Evolutionary conservation across 2,329 filamentous ascomycete species (phyloP).

Genomic region (Apiospora pterosperma): DNA sequence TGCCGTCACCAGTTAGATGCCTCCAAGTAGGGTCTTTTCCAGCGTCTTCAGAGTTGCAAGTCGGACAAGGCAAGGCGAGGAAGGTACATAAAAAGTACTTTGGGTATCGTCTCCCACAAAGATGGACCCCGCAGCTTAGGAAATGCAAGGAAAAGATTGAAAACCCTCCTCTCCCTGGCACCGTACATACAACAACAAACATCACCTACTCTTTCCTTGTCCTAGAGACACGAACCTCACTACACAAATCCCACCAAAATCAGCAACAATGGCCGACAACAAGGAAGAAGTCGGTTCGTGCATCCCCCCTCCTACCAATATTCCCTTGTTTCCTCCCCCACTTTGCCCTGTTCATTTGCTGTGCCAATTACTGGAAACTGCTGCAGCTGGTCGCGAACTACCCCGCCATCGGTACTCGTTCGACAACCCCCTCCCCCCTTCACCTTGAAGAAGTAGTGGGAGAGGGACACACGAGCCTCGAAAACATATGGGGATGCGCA

Average conservation of each 20-base stretch:
- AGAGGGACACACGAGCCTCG: background rate
- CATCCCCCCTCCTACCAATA: conserved; percentile 3
- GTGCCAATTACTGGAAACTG: background rate
- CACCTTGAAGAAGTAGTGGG: background rate
- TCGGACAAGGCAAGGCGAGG: background rate
- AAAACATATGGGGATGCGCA: background rate
- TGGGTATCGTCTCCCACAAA: background rate
- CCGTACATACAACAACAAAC: background rate
- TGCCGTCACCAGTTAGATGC: background rate
- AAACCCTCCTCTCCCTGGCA: conserved; percentile 11
- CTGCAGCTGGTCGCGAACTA: conserved; percentile 4
- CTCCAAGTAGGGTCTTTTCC: background rate
- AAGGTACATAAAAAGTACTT: background rate
- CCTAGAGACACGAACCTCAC: conserved; percentile 6
- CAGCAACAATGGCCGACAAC: conserved; percentile 13
- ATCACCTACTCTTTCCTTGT: conserved; percentile 3
- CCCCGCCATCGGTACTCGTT: background rate
- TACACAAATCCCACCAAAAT: conserved; percentile 1
- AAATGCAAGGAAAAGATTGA: conserved; percentile 2
- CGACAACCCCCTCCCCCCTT: background rate
- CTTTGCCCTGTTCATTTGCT: background rate
- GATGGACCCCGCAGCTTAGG: conserved; percentile 6
- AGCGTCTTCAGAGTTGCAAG: background rate
- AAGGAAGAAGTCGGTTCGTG: conserved; percentile 22
- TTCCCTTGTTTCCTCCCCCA: background rate